Conservation (phyloP, 2,329 filamentous ascomycete species). For the Fusarium sp. region DNA sequence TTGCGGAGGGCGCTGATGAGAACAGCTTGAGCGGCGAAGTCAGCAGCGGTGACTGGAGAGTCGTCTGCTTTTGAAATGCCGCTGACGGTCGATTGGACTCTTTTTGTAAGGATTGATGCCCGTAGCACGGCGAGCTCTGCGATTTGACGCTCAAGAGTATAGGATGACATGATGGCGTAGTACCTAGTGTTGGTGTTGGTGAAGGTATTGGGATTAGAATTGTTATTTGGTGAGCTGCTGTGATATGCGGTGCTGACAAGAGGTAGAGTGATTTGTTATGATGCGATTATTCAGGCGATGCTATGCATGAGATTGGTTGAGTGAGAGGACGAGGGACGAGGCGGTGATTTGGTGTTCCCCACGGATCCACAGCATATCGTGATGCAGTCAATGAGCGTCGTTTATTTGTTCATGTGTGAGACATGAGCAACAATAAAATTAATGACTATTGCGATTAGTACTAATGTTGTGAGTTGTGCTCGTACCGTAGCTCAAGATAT, state of each 20-base stretch:
- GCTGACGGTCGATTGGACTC: slow-evolving; percentile 52
- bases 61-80: slow-evolving; percentile 65
- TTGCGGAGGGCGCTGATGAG: slow-evolving; percentile 65
- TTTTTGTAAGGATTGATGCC: slow-evolving; percentile 66
- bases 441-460: background rate
- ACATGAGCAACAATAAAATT: background rate
- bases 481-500: background rate
- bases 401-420: background rate
- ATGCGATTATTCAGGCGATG: background rate
- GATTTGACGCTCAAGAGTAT: slow-evolving; percentile 44
- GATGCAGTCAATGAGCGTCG: background rate
- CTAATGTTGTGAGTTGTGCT: background rate
- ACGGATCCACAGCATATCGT: background rate
- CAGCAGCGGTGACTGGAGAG: slow-evolving; percentile 69
- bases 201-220: background rate
- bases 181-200: background rate
- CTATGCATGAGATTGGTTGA: background rate
- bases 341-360: background rate
- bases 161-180: slow-evolving; percentile 34
- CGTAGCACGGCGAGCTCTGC: slow-evolving; percentile 60
- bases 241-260: background rate
- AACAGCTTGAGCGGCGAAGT: slow-evolving; percentile 70
- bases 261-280: background rate
- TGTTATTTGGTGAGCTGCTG: background rate
- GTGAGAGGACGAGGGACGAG: background rate